Evolutionary conservation across 768 basidiomycete genomes (phyloP).

Genomic region (Pulveroboletus frians): DNA sequence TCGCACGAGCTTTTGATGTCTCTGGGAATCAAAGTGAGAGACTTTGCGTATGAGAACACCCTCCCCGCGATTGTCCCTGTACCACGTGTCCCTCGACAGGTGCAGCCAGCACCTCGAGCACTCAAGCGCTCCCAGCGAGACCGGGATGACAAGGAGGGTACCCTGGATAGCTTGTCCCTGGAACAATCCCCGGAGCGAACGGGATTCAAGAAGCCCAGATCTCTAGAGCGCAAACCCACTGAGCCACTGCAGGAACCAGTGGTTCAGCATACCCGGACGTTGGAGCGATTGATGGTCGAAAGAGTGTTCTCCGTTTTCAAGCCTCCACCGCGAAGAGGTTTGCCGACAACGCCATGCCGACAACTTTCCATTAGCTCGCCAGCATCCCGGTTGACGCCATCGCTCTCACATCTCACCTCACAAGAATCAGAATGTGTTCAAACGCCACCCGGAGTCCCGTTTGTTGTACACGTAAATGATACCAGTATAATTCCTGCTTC

Average conservation of each 20-base stretch:
- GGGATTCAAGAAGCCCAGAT: constrained; percentile 21
- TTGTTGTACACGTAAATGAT: constrained; percentile 28
- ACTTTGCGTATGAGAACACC: constrained; percentile 67
- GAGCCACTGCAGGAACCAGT: constrained; percentile 31
- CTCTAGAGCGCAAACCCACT: constrained; percentile 30
- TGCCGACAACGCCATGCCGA: constrained; percentile 3
- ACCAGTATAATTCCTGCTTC: constrained; percentile 33
- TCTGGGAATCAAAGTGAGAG: constrained; percentile 42
- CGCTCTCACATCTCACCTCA: constrained; percentile 29
- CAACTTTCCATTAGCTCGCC: constrained; percentile 18
- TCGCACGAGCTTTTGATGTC: constrained; percentile 25
- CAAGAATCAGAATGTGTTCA: constrained; percentile 44
- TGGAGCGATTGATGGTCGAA: constrained; percentile 17
- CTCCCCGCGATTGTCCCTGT: constrained; percentile 57
- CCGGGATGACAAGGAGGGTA: constrained; percentile 28
- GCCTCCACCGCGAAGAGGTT: constrained; percentile 3
- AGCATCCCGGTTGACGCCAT: constrained; percentile 28
- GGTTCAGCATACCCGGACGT: constrained; percentile 11
- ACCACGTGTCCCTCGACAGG: constrained; percentile 42
- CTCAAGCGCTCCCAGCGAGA: constrained; percentile 37
- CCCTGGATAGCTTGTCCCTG: constrained; percentile 1
- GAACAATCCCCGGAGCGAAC: not conserved
- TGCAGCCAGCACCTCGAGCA: constrained; percentile 38
- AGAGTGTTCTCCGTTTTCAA: constrained; percentile 13
- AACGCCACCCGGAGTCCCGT: constrained; percentile 40